Evolutionary conservation across 805 yeast species (phyloP), one percentile per base, ranked within the genome.

Genomic region (Kodamaea fukazawae): DNA sequence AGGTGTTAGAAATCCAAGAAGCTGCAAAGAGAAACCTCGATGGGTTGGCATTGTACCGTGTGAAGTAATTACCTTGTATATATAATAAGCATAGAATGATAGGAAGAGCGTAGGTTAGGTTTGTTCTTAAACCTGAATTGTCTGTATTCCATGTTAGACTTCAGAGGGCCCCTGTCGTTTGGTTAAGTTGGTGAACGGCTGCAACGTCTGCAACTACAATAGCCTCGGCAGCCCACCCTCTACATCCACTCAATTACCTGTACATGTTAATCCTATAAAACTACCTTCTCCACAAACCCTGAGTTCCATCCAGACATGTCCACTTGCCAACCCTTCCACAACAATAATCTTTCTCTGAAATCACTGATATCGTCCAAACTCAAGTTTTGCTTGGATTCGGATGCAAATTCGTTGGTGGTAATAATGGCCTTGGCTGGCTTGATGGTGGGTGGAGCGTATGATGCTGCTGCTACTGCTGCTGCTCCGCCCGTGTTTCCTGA

Each of bases 251-350:
- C n/a, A n/a, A n/a, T n/a, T n/a, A n/a, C n/a, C n/a, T n/a, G n/a
- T n/a, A n/a, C n/a, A n/a, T n/a, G n/a, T n/a, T n/a, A n/a, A n/a
- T n/a, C 33, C 18, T 49, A 65, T 26, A 67, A 32, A 4, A 57
- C 55, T 3, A 65, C 56, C 42, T 58, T 61, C 28, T 61, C 58
- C n/a, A 57, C 49, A 26, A 74, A 65, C 1, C 87, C 88, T 12
- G 78, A 68, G 54, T 83, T 73, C 97, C 97, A 90, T 10, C 58
- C 51, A 17, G 86, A 73, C 95, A 90, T 86, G 54, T 90, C 96
- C 2, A 88, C 75, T 54, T 83, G 87, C 89, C 90, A 90, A 35
- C 78, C 80, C 48, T 79, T 81, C 95, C 95, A 90, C 48, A 78
- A 79, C 55, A 72, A 68, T 48, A 90, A 61, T 32, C 75, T 70